These are phyloP conservation scores for Canavalia gladiata DNA, from an alignment of 306 rosid species.

Conservation along the genomic window DNA sequence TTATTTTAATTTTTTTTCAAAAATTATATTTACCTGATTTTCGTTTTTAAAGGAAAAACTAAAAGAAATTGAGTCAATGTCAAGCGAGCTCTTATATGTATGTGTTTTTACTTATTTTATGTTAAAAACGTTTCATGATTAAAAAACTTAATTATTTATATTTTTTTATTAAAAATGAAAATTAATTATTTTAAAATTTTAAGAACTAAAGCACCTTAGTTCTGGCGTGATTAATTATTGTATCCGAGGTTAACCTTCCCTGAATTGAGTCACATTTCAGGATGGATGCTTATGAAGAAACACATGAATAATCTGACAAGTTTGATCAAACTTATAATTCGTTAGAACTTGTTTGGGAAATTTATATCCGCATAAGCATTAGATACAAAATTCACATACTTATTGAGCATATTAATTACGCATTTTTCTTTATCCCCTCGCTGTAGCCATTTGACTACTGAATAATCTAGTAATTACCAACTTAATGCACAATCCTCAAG, in stretches of 20 bases:
- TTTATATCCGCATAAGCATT: not conserved
- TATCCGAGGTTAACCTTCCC: not conserved
- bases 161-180: too few relatives aligned
- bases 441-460: not conserved
- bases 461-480: not conserved
- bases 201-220: too few relatives aligned
- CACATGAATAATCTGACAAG: not conserved
- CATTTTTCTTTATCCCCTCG: not conserved
- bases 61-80: too few relatives aligned
- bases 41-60: too few relatives aligned
- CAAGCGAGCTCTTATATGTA: too few relatives aligned
- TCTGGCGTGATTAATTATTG: not conserved
- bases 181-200: too few relatives aligned
- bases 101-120: too few relatives aligned
- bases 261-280: not conserved
- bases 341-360: not conserved
- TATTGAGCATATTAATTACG: not conserved
- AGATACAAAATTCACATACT: not conserved
- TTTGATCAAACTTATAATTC: not conserved
- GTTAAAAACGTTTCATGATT: too few relatives aligned
- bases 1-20: too few relatives aligned
- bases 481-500: not conserved
- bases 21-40: too few relatives aligned
- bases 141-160: too few relatives aligned
- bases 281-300: constrained; percentile 51